Evolutionary conservation across 192 early-diverging fungal species (phyloP).

Genomic region (Pilaira anomala): DNA sequence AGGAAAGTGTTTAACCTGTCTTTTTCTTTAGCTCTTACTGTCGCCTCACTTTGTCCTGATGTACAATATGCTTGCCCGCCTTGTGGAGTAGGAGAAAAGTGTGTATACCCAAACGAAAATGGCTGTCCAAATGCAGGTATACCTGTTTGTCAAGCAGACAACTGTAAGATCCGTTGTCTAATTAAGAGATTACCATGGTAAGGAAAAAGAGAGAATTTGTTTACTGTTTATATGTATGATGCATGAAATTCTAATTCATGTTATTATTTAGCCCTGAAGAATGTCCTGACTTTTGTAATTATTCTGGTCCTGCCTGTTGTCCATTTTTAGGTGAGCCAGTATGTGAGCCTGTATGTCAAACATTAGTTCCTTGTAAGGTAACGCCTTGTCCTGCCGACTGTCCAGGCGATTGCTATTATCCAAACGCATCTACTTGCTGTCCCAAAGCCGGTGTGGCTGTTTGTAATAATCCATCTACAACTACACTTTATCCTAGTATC

Average conservation of each 20-base stretch:
- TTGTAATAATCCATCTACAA: slow-evolving; percentile 1
- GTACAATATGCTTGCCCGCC: not conserved
- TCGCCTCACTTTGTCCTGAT: not conserved
- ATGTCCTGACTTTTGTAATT: slow-evolving; percentile 16
- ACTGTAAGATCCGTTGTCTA: not conserved
- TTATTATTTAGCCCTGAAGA: slow-evolving; percentile 8
- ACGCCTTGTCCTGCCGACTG: slow-evolving; percentile 18
- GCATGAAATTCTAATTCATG: no score
- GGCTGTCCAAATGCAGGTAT: slow-evolving; percentile 6
- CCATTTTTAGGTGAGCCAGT: slow-evolving; percentile 8
- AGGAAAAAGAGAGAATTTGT: not conserved
- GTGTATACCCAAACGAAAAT: slow-evolving; percentile 2
- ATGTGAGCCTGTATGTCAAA: slow-evolving; percentile 10
- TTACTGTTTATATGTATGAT: not conserved
- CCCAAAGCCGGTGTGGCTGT: slow-evolving; percentile 9
- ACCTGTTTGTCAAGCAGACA: not conserved
- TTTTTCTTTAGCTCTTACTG: no score
- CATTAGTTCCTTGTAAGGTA: not conserved
- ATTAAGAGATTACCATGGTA: not conserved
- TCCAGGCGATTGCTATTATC: slow-evolving; percentile 17
- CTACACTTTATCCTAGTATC: no score
- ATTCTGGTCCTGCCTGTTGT: slow-evolving; percentile 9
- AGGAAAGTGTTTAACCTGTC: no score
- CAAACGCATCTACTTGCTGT: slow-evolving; percentile 19
- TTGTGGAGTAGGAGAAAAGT: not conserved